A percentile compares a stretch with the other conserved stretches of the same genome.
These are phyloP conservation scores for Collariella sp. DNA, from an alignment of 495 filamentous ascomycete genomes.

Conservation along the genomic window DNA sequence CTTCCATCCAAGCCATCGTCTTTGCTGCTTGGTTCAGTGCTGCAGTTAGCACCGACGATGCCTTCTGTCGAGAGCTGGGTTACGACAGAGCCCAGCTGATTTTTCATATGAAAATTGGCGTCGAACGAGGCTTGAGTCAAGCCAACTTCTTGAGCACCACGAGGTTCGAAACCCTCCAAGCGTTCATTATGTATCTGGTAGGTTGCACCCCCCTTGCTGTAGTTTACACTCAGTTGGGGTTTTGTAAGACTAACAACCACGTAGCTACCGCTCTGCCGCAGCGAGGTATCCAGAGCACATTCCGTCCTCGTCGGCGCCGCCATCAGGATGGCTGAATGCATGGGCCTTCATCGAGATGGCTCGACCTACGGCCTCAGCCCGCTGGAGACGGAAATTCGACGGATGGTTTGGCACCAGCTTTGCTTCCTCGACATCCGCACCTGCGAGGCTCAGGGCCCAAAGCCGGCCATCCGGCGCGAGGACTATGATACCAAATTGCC, in stretches of 20 bases:
- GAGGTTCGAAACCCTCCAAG: constrained; percentile 61
- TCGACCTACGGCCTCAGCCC: constrained; percentile 52
- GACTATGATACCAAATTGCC: constrained; percentile 63
- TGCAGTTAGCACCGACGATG: constrained; percentile 53
- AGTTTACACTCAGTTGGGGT: too few species aligned
- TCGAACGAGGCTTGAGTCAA: constrained; percentile 54
- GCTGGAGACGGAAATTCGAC: constrained; percentile 62
- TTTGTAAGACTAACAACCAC: constrained; percentile 9
- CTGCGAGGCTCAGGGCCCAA: constrained; percentile 67
- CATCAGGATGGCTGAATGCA: constrained; percentile 64
- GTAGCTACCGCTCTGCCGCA: constrained; percentile 60
- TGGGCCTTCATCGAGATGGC: constrained; percentile 69
- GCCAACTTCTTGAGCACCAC: constrained; percentile 63
- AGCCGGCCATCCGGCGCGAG: constrained; percentile 55
- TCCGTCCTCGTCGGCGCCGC: constrained; percentile 61
- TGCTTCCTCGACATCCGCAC: constrained; percentile 69
- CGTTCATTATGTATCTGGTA: constrained; percentile 65
- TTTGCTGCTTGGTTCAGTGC: constrained; percentile 61
- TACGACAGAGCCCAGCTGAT: constrained; percentile 45
- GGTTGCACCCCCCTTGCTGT: constrained; percentile 13
- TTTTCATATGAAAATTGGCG: constrained; percentile 51
- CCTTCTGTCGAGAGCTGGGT: constrained; percentile 38
- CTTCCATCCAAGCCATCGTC: constrained; percentile 57
- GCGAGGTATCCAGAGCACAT: constrained; percentile 61
- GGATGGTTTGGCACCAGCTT: constrained; percentile 68